A percentile compares a stretch with the other conserved stretches of the same genome.
phyloP scores from a whole-genome alignment of 2,329 filamentous ascomycete genomes.

The Calonectria honghensis region DNA sequence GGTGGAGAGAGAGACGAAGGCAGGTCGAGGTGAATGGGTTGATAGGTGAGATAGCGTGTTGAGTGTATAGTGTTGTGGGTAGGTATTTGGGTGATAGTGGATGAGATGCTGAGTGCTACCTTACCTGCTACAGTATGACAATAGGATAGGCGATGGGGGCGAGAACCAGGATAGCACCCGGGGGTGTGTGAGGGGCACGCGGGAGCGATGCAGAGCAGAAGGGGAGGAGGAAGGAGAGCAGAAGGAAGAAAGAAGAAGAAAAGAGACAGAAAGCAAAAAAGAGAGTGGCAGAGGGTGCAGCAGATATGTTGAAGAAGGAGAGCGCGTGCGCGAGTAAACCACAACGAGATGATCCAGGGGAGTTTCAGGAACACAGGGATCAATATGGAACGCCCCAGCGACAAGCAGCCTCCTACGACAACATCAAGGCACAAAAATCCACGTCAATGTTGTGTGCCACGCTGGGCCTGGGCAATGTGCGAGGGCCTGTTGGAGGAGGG shows the following conservation, averaged over 20 bases:
- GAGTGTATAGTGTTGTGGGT: constrained; percentile 20
- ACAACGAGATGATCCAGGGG: constrained; percentile 51
- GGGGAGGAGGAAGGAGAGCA: constrained; percentile 30
- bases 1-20: not conserved
- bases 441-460: constrained; percentile 32
- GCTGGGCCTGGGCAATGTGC: constrained; percentile 21
- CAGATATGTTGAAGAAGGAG: constrained; percentile 31
- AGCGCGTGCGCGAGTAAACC: constrained; percentile 29
- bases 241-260: constrained; percentile 37
- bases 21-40: constrained; percentile 26
- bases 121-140: constrained; percentile 29
- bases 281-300: constrained; percentile 34
- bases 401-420: constrained; percentile 37
- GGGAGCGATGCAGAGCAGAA: constrained; percentile 29
- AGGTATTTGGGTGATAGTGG: constrained; percentile 12
- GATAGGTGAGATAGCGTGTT: constrained; percentile 14
- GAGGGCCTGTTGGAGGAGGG: constrained; percentile 7
- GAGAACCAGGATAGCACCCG: constrained; percentile 29
- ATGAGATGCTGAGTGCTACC: constrained; percentile 24
- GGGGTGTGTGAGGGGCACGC: constrained; percentile 31
- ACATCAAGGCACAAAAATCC: constrained; percentile 31
- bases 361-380: constrained; percentile 56
- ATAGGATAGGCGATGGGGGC: constrained; percentile 16
- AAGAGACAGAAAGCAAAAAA: constrained; percentile 39
- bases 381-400: constrained; percentile 49